phyloP scores from a whole-genome alignment of 2,329 filamentous ascomycete species.

The Talaromyces pinophilus region DNA sequence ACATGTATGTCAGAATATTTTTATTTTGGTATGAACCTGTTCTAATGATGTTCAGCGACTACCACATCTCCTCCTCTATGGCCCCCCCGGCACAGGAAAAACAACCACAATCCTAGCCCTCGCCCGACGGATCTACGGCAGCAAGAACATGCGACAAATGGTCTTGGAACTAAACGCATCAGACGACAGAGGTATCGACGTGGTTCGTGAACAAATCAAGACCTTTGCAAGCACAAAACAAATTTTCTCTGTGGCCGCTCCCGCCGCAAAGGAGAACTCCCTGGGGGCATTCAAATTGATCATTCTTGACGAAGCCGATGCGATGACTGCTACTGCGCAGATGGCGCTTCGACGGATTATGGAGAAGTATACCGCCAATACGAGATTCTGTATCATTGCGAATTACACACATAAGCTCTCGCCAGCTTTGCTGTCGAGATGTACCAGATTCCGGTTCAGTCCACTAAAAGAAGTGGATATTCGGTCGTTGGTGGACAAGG shows the following conservation, averaged over 20 bases:
- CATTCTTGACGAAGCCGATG: conserved; percentile 97
- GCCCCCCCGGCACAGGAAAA: conserved; percentile 94
- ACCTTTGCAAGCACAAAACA: conserved; percentile 98
- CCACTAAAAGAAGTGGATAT: conserved; percentile 90
- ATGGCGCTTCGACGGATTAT: conserved; percentile 97
- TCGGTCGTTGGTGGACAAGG: conserved; percentile 78
- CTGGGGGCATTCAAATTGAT: conserved; percentile 90
- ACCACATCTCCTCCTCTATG: conserved; percentile 94
- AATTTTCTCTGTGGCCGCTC: conserved; percentile 73
- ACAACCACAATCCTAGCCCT: conserved; percentile 95
- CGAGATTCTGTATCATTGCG: conserved; percentile 95
- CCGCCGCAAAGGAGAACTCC: conserved; percentile 41
- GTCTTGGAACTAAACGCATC: conserved; percentile 96
- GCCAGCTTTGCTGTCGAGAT: conserved; percentile 85
- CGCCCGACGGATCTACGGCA: conserved; percentile 87
- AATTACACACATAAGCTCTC: conserved; percentile 99
- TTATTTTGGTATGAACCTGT: neutral
- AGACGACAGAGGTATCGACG: conserved; percentile 95
- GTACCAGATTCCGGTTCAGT: conserved; percentile 92
- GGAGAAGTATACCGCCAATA: conserved; percentile 99
- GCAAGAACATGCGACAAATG: conserved; percentile 94
- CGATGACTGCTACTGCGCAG: conserved; percentile 98
- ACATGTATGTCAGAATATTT: conserved; percentile 57
- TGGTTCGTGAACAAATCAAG: conserved; percentile 98
- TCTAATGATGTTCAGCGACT: conserved; percentile 58